Evolutionary conservation across 768 basidiomycete species (phyloP).

Genomic region (Calocera cornea): DNA sequence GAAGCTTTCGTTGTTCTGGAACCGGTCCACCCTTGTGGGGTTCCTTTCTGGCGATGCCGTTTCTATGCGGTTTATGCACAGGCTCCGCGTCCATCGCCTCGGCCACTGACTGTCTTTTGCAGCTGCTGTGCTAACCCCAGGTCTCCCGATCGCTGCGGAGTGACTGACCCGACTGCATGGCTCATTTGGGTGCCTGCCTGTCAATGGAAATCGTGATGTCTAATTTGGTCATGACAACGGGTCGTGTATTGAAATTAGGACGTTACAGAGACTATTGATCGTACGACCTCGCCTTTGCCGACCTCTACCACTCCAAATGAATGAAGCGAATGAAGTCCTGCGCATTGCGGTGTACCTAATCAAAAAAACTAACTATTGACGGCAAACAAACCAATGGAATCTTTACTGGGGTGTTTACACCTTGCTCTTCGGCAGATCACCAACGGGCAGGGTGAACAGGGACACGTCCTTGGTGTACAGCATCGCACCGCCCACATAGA

Average conservation of each 20-base stretch:
- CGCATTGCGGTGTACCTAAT: not conserved
- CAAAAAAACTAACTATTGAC: not conserved
- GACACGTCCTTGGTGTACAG: not conserved
- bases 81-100: not conserved
- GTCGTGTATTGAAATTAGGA: conserved; percentile 1
- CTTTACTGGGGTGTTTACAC: not conserved
- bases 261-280: not conserved
- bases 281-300: not conserved
- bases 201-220: too few relatives aligned
- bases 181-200: too few relatives aligned
- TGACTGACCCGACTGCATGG: too few relatives aligned
- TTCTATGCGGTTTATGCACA: not conserved
- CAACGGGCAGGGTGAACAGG: not conserved
- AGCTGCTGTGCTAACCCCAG: too few relatives aligned
- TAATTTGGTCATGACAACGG: not conserved
- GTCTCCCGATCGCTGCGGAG: too few relatives aligned
- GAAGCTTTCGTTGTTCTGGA: not conserved
- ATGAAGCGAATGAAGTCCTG: not conserved
- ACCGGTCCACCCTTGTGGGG: not conserved
- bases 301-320: not conserved
- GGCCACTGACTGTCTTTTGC: not conserved
- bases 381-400: not conserved
- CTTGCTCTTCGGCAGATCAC: not conserved
- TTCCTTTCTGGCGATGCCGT: not conserved
- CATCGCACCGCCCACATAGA: not conserved